Evolutionary conservation across 371 early-diverging fungal genomes (phyloP).

Genomic region (Mucor saturninus): DNA sequence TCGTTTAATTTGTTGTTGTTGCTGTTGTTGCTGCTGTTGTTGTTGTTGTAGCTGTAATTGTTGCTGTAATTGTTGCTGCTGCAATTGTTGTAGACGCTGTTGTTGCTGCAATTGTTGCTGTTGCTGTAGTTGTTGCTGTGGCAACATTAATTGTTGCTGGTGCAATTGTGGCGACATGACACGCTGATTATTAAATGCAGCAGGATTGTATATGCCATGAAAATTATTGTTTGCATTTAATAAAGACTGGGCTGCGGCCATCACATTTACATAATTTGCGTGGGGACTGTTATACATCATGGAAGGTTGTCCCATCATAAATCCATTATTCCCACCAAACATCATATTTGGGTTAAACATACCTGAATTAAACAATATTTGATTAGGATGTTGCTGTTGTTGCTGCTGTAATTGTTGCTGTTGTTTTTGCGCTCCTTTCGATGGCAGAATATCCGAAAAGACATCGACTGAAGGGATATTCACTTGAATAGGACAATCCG

Average conservation of each 20-base stretch:
- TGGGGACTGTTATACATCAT: slow-evolving; percentile 12
- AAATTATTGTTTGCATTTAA: not conserved
- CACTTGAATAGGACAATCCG: slow-evolving; percentile 19
- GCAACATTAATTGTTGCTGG: slow-evolving; percentile 3
- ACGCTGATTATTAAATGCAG: slow-evolving; percentile 14
- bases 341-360: slow-evolving; percentile 4
- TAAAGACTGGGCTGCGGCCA: slow-evolving; percentile 26
- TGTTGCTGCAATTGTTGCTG: slow-evolving; percentile 19
- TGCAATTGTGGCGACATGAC: slow-evolving; percentile 1
- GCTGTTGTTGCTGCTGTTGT: slow-evolving; percentile 9
- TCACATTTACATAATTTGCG: slow-evolving; percentile 13
- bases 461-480: slow-evolving; percentile 14
- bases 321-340: not conserved
- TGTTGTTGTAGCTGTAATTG: slow-evolving; percentile 4
- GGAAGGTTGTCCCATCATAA: not conserved
- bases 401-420: slow-evolving; percentile 1
- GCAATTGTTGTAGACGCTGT: slow-evolving; percentile 12
- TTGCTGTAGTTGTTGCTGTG: slow-evolving; percentile 7
- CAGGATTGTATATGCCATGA: not conserved
- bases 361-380: slow-evolving; percentile 17
- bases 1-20: slow-evolving; percentile 18
- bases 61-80: not conserved
- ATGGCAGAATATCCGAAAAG: slow-evolving; percentile 20
- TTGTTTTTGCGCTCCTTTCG: not conserved
- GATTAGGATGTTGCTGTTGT: slow-evolving; percentile 1